phyloP scores from a whole-genome alignment of 2,329 filamentous ascomycete species.

The Cladosporium velox region DNA sequence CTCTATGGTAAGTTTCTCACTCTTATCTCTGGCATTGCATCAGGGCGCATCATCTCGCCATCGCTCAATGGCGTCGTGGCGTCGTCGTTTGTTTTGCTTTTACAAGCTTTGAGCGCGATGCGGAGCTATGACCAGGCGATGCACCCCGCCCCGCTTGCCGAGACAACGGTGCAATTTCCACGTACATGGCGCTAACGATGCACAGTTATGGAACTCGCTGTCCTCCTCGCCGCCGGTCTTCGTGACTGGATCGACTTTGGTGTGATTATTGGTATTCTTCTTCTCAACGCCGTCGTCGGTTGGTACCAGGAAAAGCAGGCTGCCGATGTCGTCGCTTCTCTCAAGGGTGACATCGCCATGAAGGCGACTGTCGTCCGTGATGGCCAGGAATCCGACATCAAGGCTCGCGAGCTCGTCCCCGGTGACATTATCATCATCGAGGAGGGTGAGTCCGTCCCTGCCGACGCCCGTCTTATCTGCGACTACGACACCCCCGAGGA shows the following conservation, averaged over 20 bases:
- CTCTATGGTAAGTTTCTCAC: constrained; percentile 65
- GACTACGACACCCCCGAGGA: constrained; percentile 69
- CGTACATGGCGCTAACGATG: constrained; percentile 23
- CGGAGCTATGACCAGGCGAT: constrained; percentile 28
- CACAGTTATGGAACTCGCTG: constrained; percentile 74
- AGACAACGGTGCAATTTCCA: constrained; percentile 30
- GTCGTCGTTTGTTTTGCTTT: constrained; percentile 24
- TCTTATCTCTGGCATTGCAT: neutral
- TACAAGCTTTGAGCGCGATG: constrained; percentile 26
- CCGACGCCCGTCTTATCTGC: constrained; percentile 71
- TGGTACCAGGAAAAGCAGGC: constrained; percentile 83
- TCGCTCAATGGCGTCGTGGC: constrained; percentile 9
- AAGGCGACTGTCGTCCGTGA: constrained; percentile 68
- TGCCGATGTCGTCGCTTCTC: constrained; percentile 70
- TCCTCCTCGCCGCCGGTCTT: constrained; percentile 71
- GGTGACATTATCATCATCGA: constrained; percentile 75
- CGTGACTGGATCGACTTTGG: constrained; percentile 76
- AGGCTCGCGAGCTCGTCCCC: constrained; percentile 72
- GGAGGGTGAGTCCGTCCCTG: constrained; percentile 70
- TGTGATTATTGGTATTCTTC: constrained; percentile 74
- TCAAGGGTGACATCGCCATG: constrained; percentile 80
- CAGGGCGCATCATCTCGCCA: constrained; percentile 17
- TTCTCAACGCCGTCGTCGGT: constrained; percentile 74
- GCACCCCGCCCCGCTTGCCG: constrained; percentile 18
- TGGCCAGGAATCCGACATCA: constrained; percentile 67